Base-by-base conservation (phyloP, 345 rosid species). In the Cochlearia excelsa region DNA sequence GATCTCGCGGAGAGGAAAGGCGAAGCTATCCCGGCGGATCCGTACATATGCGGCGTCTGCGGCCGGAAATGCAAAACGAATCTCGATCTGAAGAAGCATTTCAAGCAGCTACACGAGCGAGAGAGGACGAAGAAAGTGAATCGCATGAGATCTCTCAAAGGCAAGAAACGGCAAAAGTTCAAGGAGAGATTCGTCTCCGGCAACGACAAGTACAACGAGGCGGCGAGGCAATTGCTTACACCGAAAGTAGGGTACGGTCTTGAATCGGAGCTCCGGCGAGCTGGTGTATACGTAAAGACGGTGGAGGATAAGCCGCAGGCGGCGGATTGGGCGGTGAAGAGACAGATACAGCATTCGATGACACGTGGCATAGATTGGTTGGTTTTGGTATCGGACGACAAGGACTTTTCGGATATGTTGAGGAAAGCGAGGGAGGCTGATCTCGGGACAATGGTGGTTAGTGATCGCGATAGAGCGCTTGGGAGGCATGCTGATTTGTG, bases 241-340 rank as follows among this genome's bases (percentile, higher is more conserved):
- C 96, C 96, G 2, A 84, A 79, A 63, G 75, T 70, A 1, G 93
- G 96, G 9, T 92, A 86, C 26, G 95, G 98, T 16, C 70, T 92
- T 54, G 95, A 77, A 1, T 67, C 72, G 2, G 98, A 86, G 81
- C 63, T 92, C 70, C 71, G 79, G 66, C 76, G 93, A 63, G 98
- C 95, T 0, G 98, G 97, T 1, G 87, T 92, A 51, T 71, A 59
- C 45, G 95, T 88, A 65, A 92, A 75, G 80, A 86, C 86, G 2
- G 97, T 88, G 60, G 83, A 81, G 76, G 98, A 88, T 69, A 88
- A 88, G 75, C 96, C 98, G 0, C 98, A 92, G 59, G 96, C 96
- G 1, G 95, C 98, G 23, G 96, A 92, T 72, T 92, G 95, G 98
- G 93, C 95, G 3, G 69, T 92, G 82, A 92, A 88, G 82, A 82